Evolutionary conservation across 352 stramenopile species (phyloP), one percentile per base, ranked within the genome.

Genomic region (Pythium insidiosum): DNA sequence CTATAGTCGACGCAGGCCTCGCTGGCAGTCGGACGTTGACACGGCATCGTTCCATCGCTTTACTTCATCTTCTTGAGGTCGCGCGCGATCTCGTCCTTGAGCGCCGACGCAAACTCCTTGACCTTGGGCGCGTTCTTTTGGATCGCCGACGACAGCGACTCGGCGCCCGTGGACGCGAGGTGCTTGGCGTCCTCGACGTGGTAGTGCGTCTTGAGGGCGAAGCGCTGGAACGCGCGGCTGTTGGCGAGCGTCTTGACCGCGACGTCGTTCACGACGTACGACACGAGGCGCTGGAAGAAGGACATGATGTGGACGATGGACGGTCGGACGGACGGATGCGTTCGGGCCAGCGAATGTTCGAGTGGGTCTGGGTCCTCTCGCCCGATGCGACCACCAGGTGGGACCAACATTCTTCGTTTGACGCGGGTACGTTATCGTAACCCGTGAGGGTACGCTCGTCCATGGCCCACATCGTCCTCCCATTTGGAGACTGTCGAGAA

Each of bases 141-240:
- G 36, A 88, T 53, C 21, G 56, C 67, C 33, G 59, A 75, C 35
- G 71, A 61, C 26, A 86, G 55, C 19, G 48, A 61, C 33, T 70
- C 54, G 22, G 67, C 62, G 46, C 73, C 55, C 6, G 63, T 72
- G 29, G 63, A 66, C 5, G 70, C 76, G 41, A 88, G 61, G 23
- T 64, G 78, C 72, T 88, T 92, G 61, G 75, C 74, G 54, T 89
- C 73, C 53, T 88, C 64, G 24, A 92, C 70, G 61, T 73, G 67
- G 59, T 88, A 79, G 63, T 92, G 79, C 34, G 79, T 92, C 65
- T 87, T 87, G 40, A 92, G 60, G 23, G 79, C 79, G 58, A 92
- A 89, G 13, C 74, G 73, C 63, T 92, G 79, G 61, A 92, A 92
- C 28, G 76, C 50, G 50, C 73, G 74, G 51, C 72, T 88, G 68